These are phyloP conservation scores for Thraustochytrium striatum DNA, from an alignment of 352 stramenopile species.

Conservation along the genomic window DNA sequence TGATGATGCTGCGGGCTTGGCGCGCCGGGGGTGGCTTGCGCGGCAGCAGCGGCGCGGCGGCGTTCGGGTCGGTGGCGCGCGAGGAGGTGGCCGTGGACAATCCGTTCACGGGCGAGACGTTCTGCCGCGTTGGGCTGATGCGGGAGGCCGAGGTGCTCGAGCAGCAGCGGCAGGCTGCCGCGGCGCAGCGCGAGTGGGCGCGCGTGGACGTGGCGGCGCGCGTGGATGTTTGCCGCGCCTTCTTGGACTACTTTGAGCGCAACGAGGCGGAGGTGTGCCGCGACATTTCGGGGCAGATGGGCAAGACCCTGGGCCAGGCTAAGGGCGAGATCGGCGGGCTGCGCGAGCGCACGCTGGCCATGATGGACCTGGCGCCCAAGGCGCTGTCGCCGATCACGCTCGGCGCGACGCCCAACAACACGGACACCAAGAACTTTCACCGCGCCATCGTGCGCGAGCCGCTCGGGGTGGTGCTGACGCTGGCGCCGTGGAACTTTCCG, in stretches of 20 bases:
- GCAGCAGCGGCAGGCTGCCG: not conserved
- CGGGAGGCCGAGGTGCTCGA: not conserved
- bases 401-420: constrained; percentile 58
- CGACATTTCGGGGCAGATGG: constrained; percentile 76
- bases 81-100: constrained; percentile 30
- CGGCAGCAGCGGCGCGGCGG: too few species aligned
- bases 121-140: constrained; percentile 13
- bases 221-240: not conserved
- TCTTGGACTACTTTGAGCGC: constrained; percentile 5
- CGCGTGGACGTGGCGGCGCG: constrained; percentile 1
- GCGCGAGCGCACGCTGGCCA: constrained; percentile 63
- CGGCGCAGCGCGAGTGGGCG: constrained; percentile 26
- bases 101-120: constrained; percentile 30
- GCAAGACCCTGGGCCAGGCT: constrained; percentile 69
- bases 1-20: too few species aligned
- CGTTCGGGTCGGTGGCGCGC: too few species aligned
- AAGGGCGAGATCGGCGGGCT: constrained; percentile 69
- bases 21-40: too few species aligned
- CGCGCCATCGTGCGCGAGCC: constrained; percentile 72
- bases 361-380: constrained; percentile 67
- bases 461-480: constrained; percentile 72
- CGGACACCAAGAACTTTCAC: constrained; percentile 61
- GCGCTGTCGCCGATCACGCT: constrained; percentile 65
- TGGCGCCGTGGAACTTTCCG: constrained; percentile 77
- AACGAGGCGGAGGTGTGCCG: constrained; percentile 64